These are phyloP conservation scores for Brassica rapa DNA, from an alignment of 345 rosid genomes.

Conservation along the genomic window DNA sequence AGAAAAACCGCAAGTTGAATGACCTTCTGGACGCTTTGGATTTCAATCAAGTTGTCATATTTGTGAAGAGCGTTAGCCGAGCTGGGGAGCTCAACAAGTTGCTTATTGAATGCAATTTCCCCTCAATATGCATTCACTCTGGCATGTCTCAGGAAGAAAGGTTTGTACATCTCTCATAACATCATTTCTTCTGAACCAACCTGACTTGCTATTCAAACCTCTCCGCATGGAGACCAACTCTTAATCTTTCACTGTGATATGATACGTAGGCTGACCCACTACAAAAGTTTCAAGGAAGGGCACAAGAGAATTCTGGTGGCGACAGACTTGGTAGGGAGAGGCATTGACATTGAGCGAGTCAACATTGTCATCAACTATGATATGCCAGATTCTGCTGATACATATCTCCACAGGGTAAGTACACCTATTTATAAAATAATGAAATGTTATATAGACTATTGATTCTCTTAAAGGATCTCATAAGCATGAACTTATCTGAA, in stretches of 20 bases:
- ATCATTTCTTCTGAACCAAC: neutral
- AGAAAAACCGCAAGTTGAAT: constrained; percentile 95
- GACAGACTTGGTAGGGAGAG: constrained; percentile 95
- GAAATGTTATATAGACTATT: neutral
- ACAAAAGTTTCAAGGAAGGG: constrained; percentile 98
- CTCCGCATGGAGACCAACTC: neutral
- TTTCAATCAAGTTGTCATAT: constrained; percentile 96
- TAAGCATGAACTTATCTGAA: neutral
- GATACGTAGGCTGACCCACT: constrained; percentile 78
- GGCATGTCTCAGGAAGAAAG: constrained; percentile 99
- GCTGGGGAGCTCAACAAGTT: constrained; percentile 95
- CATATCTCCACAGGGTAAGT: constrained; percentile 88
- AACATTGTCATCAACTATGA: constrained; percentile 98
- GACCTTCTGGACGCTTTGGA: constrained; percentile 98
- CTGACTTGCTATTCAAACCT: neutral
- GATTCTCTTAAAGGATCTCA: neutral
- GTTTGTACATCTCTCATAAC: constrained; percentile 36
- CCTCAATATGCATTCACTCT: constrained; percentile 97
- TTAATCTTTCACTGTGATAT: neutral
- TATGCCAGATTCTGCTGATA: constrained; percentile 99
- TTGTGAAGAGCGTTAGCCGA: constrained; percentile 94
- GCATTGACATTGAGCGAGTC: constrained; percentile 97
- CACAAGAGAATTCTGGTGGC: constrained; percentile 97
- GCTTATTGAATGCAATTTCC: constrained; percentile 93
- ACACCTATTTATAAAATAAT: neutral